Evolutionary conservation across 2,329 filamentous ascomycete species (phyloP).

Genomic region (Chaetomium sp.): DNA sequence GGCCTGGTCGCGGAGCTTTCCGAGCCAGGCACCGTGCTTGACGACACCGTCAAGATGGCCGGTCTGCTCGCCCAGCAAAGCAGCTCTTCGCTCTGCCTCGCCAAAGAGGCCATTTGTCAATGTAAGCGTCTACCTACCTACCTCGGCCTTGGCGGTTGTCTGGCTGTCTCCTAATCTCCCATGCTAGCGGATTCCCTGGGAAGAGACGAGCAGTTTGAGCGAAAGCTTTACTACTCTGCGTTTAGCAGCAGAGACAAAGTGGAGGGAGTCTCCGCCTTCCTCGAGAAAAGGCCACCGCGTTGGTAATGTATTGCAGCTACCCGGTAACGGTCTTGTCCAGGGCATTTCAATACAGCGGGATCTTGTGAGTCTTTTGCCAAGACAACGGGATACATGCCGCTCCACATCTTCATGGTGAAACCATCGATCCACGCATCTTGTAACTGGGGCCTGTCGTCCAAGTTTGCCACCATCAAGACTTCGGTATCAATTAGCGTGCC

Average conservation of each 20-base stretch:
- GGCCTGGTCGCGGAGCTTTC: conserved; percentile 2
- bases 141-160: background rate
- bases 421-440: background rate
- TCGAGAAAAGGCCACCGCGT: conserved; percentile 2
- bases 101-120: conserved; percentile 5
- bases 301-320: background rate
- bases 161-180: background rate
- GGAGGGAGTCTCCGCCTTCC: conserved; percentile 7
- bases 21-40: background rate
- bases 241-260: conserved; percentile 4
- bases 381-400: background rate
- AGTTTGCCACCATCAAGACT: background rate
- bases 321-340: background rate
- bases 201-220: conserved; percentile 10
- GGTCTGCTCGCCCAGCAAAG: background rate
- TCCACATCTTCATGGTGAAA: background rate
- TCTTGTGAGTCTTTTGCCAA: background rate
- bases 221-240: conserved; percentile 12
- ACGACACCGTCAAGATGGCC: background rate
- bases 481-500: background rate
- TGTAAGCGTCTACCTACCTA: background rate
- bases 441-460: background rate
- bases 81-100: background rate
- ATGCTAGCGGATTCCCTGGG: background rate
- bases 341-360: background rate